phyloP scores from a whole-genome alignment of 768 basidiomycete genomes.

The Paxillus ammoniavirescens region DNA sequence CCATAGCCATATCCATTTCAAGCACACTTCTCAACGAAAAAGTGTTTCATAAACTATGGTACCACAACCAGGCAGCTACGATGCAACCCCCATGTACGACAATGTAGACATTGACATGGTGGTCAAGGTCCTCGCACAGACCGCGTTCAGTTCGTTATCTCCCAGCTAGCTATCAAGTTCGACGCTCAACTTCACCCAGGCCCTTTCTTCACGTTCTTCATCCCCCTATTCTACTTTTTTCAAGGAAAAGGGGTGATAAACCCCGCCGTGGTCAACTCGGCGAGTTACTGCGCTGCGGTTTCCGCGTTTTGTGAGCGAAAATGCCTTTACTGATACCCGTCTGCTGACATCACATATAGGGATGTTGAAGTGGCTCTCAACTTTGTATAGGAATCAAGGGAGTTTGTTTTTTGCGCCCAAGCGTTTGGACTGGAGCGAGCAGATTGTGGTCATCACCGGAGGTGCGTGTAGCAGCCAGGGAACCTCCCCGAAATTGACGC shows the following conservation, averaged over 20 bases:
- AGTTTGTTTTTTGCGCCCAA: constrained; percentile 58
- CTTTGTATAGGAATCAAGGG: constrained; percentile 72
- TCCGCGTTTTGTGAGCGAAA: constrained; percentile 63
- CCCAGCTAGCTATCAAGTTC: neutral
- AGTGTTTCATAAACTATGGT: constrained; percentile 13
- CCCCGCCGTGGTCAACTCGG: constrained; percentile 49
- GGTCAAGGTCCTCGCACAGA: constrained; percentile 75
- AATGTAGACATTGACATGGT: constrained; percentile 73
- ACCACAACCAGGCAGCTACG: constrained; percentile 18
- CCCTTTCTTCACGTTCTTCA: constrained; percentile 80
- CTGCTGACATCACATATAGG: constrained; percentile 39
- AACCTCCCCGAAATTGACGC: neutral
- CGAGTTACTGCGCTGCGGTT: constrained; percentile 56
- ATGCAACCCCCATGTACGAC: constrained; percentile 60
- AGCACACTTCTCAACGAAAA: neutral
- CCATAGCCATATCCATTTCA: neutral
- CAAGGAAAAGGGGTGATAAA: constrained; percentile 57
- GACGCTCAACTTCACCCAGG: constrained; percentile 40
- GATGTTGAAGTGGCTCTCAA: constrained; percentile 67
- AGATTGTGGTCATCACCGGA: constrained; percentile 89
- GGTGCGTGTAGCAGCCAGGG: constrained; percentile 46
- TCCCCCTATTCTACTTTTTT: constrained; percentile 77
- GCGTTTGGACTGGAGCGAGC: constrained; percentile 80
- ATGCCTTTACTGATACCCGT: neutral
- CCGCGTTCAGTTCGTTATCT: constrained; percentile 68